Evolutionary conservation across 2,329 filamentous ascomycete species (phyloP).

Genomic region (Talaromyces amestolkiae): DNA sequence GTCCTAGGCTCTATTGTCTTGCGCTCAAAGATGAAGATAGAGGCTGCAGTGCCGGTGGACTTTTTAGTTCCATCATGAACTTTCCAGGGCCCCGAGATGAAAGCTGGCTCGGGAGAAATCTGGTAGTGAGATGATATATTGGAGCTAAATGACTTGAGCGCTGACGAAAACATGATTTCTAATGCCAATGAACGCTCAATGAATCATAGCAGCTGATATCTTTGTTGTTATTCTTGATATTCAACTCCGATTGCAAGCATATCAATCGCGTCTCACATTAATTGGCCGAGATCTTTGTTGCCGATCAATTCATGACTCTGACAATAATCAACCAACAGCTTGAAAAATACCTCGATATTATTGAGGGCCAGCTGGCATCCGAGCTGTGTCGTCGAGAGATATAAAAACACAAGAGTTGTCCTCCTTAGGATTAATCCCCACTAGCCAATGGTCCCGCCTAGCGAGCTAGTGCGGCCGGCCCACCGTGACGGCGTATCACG

Average conservation of each 20-base stretch:
- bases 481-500: conserved; percentile 2
- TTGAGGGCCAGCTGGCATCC: neutral
- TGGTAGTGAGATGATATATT: conserved; percentile 93
- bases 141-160: conserved; percentile 88
- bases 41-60: conserved; percentile 81
- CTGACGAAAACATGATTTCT: conserved; percentile 79
- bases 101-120: conserved; percentile 70
- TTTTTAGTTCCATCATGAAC: conserved; percentile 98
- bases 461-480: conserved; percentile 5
- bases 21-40: conserved; percentile 91
- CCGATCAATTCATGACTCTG: neutral
- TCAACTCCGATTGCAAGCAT: conserved; percentile 6
- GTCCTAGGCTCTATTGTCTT: conserved; percentile 74
- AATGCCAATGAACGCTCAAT: neutral
- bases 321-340: neutral
- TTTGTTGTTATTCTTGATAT: neutral
- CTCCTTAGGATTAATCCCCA: neutral
- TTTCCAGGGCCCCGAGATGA: conserved; percentile 88
- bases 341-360: neutral
- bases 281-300: neutral
- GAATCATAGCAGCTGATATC: neutral
- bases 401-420: neutral
- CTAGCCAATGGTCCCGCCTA: conserved; percentile 4
- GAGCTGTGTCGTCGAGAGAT: neutral
- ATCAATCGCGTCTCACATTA: neutral